Percentiles rank a stretch among this genome's conserved stretches.
Evolutionary conservation across 139 green algal species (phyloP).

Genomic region (Chlorella vulgaris): DNA sequence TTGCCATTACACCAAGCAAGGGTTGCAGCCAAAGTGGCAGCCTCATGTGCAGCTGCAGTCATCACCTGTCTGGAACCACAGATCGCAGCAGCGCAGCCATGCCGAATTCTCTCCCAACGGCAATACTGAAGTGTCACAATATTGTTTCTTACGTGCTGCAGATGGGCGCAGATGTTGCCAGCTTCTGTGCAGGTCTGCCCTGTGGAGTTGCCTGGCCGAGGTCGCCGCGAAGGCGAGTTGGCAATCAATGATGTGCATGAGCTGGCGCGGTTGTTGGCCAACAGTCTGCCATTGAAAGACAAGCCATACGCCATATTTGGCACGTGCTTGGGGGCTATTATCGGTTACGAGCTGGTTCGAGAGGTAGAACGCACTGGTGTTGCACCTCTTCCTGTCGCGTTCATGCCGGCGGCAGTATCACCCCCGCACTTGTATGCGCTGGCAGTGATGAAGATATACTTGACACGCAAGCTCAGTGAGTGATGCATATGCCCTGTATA

Average conservation of each 20-base stretch:
- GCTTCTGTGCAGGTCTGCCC: slow-evolving; percentile 55
- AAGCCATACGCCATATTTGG: slow-evolving; percentile 58
- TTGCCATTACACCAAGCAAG: not conserved
- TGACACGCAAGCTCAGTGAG: slow-evolving; percentile 28
- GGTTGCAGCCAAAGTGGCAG: too few relatives aligned
- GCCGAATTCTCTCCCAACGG: not conserved
- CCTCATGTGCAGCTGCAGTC: too few relatives aligned
- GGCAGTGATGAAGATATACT: slow-evolving; percentile 50
- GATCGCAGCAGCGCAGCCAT: too few relatives aligned
- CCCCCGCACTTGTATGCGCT: slow-evolving; percentile 52
- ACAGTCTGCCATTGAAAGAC: slow-evolving; percentile 43
- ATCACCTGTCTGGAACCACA: too few relatives aligned
- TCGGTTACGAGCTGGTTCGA: slow-evolving; percentile 50
- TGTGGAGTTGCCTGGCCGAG: slow-evolving; percentile 51
- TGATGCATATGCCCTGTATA: not conserved
- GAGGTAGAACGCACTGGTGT: not conserved
- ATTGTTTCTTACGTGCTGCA: slow-evolving; percentile 3
- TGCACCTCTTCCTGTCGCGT: slow-evolving; percentile 34
- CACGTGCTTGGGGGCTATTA: slow-evolving; percentile 55
- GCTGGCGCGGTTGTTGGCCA: slow-evolving; percentile 33
- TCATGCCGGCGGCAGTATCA: slow-evolving; percentile 53
- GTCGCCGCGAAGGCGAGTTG: slow-evolving; percentile 34
- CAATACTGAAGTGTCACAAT: not conserved
- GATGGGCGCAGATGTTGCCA: slow-evolving; percentile 50
- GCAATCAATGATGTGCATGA: slow-evolving; percentile 6